These are phyloP conservation scores for Fusarium fracticaudum DNA, from an alignment of 2,329 filamentous ascomycete species.

Conservation along the genomic window DNA sequence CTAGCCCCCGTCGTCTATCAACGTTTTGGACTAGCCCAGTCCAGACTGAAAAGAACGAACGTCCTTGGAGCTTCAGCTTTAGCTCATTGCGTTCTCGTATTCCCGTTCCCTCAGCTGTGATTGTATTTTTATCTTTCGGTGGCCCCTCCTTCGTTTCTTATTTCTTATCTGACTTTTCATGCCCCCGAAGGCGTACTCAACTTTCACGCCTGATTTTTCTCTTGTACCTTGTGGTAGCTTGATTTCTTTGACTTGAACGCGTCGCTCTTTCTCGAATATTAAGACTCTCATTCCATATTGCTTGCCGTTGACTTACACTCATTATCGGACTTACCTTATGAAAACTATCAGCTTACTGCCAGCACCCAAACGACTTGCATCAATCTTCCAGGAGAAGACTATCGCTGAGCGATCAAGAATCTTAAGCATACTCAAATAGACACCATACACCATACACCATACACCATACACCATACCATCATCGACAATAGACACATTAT, in stretches of 20 bases:
- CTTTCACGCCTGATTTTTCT: neutral
- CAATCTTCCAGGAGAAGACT: slow-evolving; percentile 18
- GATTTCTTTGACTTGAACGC: neutral
- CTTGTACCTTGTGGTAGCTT: neutral
- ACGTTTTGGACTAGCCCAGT: slow-evolving; percentile 27
- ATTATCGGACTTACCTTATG: neutral
- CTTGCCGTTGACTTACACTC: neutral
- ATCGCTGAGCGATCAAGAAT: slow-evolving; percentile 15
- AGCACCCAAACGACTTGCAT: neutral
- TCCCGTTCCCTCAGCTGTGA: slow-evolving; percentile 1
- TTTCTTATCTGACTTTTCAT: slow-evolving; percentile 7
- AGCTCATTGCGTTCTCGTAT: slow-evolving; percentile 37
- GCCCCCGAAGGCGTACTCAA: neutral
- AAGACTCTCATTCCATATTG: slow-evolving; percentile 5
- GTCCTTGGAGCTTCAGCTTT: slow-evolving; percentile 28
- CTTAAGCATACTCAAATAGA: neutral
- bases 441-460: neutral
- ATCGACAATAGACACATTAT: slow-evolving; percentile 8
- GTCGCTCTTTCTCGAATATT: neutral
- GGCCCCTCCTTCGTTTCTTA: neutral
- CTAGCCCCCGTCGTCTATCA: slow-evolving; percentile 16
- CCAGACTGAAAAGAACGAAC: slow-evolving; percentile 22
- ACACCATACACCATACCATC: neutral
- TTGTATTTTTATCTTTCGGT: neutral
- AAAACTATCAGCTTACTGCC: neutral